A percentile compares a stretch with the other conserved stretches of the same genome.
Evolutionary conservation across 305 asterid species (phyloP).

Genomic region (Rubia peregrina): DNA sequence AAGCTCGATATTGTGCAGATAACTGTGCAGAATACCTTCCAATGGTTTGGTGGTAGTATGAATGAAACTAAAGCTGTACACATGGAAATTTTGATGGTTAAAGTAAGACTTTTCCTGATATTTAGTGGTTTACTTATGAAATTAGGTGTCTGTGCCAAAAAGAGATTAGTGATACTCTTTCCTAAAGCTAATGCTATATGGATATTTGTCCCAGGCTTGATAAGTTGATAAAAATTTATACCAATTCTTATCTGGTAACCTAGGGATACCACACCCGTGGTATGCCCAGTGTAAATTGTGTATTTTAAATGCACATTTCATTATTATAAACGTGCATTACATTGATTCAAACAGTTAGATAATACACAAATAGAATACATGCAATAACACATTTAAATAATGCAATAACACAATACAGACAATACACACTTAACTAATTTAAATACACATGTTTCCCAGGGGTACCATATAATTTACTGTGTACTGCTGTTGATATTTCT

Average conservation of each 20-base stretch:
- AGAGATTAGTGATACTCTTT: neutral
- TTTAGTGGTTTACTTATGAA: slow-evolving; percentile 1
- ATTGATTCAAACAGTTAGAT: neutral
- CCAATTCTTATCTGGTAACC: neutral
- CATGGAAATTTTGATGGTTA: slow-evolving; percentile 59
- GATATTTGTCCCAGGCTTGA: neutral
- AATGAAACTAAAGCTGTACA: slow-evolving; percentile 79
- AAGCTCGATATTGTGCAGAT: slow-evolving; percentile 95
- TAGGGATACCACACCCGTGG: neutral
- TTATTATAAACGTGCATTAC: neutral
- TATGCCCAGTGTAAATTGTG: neutral
- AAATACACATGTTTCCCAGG: neutral
- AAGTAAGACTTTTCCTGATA: slow-evolving; percentile 45
- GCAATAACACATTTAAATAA: no score
- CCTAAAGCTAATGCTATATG: slow-evolving; percentile 12
- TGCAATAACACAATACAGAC: neutral
- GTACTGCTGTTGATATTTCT: neutral
- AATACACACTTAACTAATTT: neutral
- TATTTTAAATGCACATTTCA: no score
- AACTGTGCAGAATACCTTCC: slow-evolving; percentile 76
- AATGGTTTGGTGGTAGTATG: slow-evolving; percentile 68
- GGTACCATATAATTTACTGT: neutral
- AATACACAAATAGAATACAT: no score
- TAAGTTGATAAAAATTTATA: no score
- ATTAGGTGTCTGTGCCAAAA: neutral